Base-by-base conservation (phyloP, 176 grass and related monocot genomes). In the Phragmites australis region DNA sequence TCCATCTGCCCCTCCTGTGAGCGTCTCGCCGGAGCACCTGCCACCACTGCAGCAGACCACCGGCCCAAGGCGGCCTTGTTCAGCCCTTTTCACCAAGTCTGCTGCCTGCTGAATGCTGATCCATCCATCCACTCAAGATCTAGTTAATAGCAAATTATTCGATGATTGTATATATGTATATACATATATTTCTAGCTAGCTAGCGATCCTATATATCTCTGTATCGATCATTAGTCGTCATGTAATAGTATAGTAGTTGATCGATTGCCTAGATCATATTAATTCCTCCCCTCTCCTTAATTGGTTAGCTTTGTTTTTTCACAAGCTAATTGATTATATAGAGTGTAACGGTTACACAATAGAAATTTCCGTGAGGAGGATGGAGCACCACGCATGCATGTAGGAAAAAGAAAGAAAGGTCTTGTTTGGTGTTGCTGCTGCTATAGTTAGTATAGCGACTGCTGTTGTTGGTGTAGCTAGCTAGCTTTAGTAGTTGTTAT, bases 1-100 rank as follows among this genome's bases (percentile, higher is more conserved):
- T 67, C 84, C 26, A 78, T 94, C 64, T 94, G 88, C 70, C 91
- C 94, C 19, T 88, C 82, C 27, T 97, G 94, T 65, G 59, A 93
- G 60, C 76, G 76, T 62, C 37, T 87, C 39, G 6, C 15, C 23
- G 73, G 65, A 30, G 39, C 37, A 7, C 34, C 59, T 5, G 27
- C 62, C 9, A 23, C 46, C 47, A 9, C 55, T 54, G 30, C 21
- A n/a, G 66, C 53, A 59, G 51, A 65, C 32, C 51, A 65, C 32
- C 51, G 72, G 1, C 26, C 55, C 15, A 62, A 72, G 51, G 52
- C 21, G 0, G 19, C 29, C 73, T 34, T 85, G 66, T 88, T 88
- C 77, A 84, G 52, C 54, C 77, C 64, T 26, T 26, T 84, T 81
- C 77, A 63, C 91, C 53, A 64, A 93, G 7, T 78, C 81, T 0